These are phyloP conservation scores for Claviceps pazoutovae DNA, from an alignment of 2,329 filamentous ascomycete species.

Conservation along the genomic window DNA sequence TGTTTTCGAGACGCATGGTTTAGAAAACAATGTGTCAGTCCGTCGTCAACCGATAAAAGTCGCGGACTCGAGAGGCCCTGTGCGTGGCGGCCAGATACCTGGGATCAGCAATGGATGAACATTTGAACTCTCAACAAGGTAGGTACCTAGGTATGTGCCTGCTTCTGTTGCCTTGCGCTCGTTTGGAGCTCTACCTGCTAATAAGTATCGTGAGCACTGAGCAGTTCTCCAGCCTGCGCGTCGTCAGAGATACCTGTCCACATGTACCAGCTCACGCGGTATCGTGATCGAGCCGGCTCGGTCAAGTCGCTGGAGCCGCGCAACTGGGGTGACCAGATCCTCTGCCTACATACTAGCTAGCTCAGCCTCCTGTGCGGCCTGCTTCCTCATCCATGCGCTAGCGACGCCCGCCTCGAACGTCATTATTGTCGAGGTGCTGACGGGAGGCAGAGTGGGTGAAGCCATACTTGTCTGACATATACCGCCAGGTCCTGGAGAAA, in stretches of 20 bases:
- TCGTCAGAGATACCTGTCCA: no score
- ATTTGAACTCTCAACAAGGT: no score
- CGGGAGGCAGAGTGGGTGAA: no score
- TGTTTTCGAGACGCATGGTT: not conserved
- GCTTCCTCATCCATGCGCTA: not conserved
- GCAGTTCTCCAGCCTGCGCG: no score
- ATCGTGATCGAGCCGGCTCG: not conserved
- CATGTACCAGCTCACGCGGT: not conserved
- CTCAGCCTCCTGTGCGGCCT: not conserved
- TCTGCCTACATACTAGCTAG: not conserved
- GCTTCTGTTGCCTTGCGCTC: no score
- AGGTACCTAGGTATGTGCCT: no score
- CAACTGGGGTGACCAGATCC: not conserved
- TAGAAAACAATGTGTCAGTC: not conserved
- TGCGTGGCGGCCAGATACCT: no score
- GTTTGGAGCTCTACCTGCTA: no score
- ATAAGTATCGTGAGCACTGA: no score
- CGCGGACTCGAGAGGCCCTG: not conserved
- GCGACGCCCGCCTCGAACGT: not conserved
- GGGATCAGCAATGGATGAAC: no score
- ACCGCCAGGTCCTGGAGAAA: no score
- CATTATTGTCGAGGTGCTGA: not conserved
- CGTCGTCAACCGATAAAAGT: not conserved
- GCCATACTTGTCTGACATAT: no score
- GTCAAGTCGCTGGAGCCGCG: not conserved